A percentile compares a stretch with the other conserved stretches of the same genome.
phyloP scores from a whole-genome alignment of 768 basidiomycete species.

The Tricholoma sp. region DNA sequence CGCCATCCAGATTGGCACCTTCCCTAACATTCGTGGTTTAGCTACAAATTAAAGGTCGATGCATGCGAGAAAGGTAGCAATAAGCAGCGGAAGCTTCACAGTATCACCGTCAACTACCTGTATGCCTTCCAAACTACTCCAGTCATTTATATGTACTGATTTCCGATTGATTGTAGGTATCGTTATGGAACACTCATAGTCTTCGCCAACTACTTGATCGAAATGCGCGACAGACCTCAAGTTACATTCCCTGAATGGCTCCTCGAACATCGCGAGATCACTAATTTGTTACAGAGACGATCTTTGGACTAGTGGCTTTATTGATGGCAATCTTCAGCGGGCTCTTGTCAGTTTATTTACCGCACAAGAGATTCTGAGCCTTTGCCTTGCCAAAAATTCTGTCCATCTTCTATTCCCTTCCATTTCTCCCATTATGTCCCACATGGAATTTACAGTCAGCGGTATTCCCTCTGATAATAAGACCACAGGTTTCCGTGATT shows the following conservation, averaged over 20 bases:
- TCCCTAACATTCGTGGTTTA: slow-evolving; percentile 23
- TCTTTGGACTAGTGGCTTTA: slow-evolving; percentile 46
- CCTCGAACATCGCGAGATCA: slow-evolving; percentile 78
- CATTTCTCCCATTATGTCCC: neutral
- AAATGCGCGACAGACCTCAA: slow-evolving; percentile 39
- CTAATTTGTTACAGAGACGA: slow-evolving; percentile 59
- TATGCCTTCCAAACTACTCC: slow-evolving; percentile 27
- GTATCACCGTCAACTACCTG: slow-evolving; percentile 86
- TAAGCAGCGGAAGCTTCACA: slow-evolving; percentile 73
- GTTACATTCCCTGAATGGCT: slow-evolving; percentile 81
- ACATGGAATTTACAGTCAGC: neutral
- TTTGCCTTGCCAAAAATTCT: too few species aligned
- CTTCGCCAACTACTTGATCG: slow-evolving; percentile 92
- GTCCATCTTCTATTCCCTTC: too few species aligned
- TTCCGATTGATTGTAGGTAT: slow-evolving; percentile 40
- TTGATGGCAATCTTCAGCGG: neutral
- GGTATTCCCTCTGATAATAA: neutral
- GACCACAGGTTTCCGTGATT: neutral
- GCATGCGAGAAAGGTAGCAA: slow-evolving; percentile 72
- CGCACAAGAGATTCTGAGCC: too few species aligned
- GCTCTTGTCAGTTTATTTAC: too few species aligned
- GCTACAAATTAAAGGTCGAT: slow-evolving; percentile 88
- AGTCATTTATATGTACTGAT: neutral
- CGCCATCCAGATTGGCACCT: neutral
- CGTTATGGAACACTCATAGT: slow-evolving; percentile 91